Base-by-base conservation (phyloP, 2,329 filamentous ascomycete species). In the Curvularia eragrostidis region DNA sequence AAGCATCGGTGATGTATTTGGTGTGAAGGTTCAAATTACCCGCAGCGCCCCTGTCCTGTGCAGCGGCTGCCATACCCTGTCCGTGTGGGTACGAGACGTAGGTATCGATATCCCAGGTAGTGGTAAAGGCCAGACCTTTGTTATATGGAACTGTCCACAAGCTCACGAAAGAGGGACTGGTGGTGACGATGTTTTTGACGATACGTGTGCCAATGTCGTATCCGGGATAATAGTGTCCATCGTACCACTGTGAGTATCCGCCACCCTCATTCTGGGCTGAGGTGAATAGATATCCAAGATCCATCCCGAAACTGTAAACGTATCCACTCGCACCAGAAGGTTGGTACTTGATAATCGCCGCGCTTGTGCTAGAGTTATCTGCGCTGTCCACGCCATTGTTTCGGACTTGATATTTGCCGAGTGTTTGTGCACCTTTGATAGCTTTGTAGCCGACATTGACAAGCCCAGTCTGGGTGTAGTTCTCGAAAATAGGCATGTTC, bases 221-320 rank as follows among this genome's bases (percentile, higher is more conserved):
- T 15, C 55, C 55, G 5, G 55, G 55, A n/a, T 58, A 58, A 34
- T 58, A 58, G 7, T 58, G 55, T 23, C 55, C 55, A 8, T 54
- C 24, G 3, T 58, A 58, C 50, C 50, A 58, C n/a, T 30, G 55
- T 12, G 55, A 49, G 32, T 58, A 58, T 2, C 39, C 55, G 9
- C 55, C 55, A 8, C 18, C 51, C 3, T 58, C 55, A 1, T 43
- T 49, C 24, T 58, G 50, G 3, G 51, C 55, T 12, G 54, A 50
- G 3, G 39, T 49, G 8, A 23, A 58, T 10, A 58, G 9, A 26
- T 58, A 58, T 2, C 55, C 55, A 12, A 58, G 38, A 32, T 54
- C 55, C 55, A 58, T 54, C 5, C 55, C 55, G 32, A 58, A 49
- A n/a, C 55, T 58, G 39, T 54, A 58, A 3, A 54, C 55, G n/a